Conservation (phyloP, 257 asterid species). For the Nicotiana tomentosiformis region DNA sequence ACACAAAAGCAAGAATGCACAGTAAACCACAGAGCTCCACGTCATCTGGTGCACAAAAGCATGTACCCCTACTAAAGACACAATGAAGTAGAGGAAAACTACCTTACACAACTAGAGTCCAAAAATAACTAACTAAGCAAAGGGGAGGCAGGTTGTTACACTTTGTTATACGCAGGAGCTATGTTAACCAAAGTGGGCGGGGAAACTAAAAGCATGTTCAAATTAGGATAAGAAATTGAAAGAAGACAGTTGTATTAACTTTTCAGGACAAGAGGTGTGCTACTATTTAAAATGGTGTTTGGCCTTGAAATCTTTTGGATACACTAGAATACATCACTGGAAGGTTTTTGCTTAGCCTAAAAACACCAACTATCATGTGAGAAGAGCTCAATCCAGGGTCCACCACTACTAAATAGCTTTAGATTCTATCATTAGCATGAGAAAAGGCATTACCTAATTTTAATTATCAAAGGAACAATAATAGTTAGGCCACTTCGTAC, state of each 20-base stretch:
- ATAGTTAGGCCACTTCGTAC: conserved; percentile 22
- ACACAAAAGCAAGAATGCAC: neutral
- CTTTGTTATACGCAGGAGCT: conserved; percentile 12
- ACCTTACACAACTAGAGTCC: conserved; percentile 27
- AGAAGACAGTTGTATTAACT: conserved; percentile 24
- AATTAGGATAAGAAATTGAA: conserved; percentile 18
- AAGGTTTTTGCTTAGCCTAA: conserved; percentile 29
- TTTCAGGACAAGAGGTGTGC: conserved; percentile 36
- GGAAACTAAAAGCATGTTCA: neutral
- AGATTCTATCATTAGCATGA: conserved; percentile 39
- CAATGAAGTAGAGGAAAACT: conserved; percentile 24
- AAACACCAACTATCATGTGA: conserved; percentile 41
- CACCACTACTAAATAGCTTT: conserved; percentile 35
- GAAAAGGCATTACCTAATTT: conserved; percentile 26
- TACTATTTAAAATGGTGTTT: conserved; percentile 22
- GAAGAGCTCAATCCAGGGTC: conserved; percentile 33
- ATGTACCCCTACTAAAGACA: conserved; percentile 21
- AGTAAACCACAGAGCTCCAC: conserved; percentile 9
- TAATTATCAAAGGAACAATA: conserved; percentile 21
- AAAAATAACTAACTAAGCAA: conserved; percentile 29
- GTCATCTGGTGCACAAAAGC: neutral
- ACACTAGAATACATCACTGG: conserved; percentile 17
- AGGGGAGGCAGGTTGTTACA: conserved; percentile 12
- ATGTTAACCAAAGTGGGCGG: conserved; percentile 8
- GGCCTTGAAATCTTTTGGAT: conserved; percentile 27